Evolutionary conservation across 176 grass and related monocot genomes (phyloP).

Genomic region (Carex scoparia): DNA sequence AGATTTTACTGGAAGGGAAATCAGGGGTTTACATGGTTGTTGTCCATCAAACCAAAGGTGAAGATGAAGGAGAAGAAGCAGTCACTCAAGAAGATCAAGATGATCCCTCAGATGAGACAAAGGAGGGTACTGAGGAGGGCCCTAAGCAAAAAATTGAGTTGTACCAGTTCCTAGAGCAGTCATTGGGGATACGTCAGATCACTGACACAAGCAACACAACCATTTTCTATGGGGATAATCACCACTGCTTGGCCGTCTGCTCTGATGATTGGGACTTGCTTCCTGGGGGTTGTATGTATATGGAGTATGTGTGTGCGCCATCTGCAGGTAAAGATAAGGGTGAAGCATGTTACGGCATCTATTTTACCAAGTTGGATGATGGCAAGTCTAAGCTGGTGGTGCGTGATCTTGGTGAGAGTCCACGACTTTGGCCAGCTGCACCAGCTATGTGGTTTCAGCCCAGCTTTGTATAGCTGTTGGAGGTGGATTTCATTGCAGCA

Average conservation of each 20-base stretch:
- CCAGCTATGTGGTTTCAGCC: constrained; percentile 15
- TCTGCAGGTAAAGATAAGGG: neutral
- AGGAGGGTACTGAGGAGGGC: neutral
- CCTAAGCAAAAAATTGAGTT: neutral
- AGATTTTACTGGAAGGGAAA: neutral
- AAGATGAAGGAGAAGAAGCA: neutral
- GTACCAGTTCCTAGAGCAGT: neutral
- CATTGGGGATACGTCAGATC: neutral
- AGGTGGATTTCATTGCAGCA: neutral
- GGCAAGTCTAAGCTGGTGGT: neutral
- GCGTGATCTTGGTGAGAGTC: neutral
- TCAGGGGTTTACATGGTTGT: neutral
- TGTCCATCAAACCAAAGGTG: neutral
- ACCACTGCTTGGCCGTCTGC: neutral
- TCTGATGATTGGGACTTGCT: constrained; percentile 1
- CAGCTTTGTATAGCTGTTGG: neutral
- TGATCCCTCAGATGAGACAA: no score
- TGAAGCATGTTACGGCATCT: constrained; percentile 5
- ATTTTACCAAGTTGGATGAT: neutral
- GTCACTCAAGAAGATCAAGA: neutral
- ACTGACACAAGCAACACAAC: neutral
- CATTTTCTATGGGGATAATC: constrained; percentile 12
- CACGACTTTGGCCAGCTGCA: neutral
- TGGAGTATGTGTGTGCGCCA: neutral
- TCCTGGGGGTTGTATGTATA: neutral